A percentile compares a stretch with the other conserved stretches of the same genome.
Conservation (phyloP, 768 basidiomycete species). For the Boletus huronensis region DNA sequence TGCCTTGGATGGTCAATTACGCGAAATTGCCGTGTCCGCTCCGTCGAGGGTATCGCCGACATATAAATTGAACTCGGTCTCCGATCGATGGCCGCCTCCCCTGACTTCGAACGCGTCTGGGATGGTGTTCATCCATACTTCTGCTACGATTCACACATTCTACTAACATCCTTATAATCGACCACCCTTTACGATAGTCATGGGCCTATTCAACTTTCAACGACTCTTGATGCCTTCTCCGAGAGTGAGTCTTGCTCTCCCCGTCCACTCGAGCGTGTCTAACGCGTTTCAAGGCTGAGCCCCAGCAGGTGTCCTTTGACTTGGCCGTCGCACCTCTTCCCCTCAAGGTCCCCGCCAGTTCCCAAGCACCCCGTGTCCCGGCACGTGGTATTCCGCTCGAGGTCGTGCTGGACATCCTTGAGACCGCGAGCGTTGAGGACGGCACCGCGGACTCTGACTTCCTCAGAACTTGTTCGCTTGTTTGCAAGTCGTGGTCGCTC, state of each 20-base stretch:
- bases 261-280: background rate
- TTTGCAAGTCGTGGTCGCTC: constrained; percentile 65
- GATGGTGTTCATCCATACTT: constrained; percentile 21
- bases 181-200: constrained; percentile 21
- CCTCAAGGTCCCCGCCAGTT: constrained; percentile 14
- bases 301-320: constrained; percentile 40
- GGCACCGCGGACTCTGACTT: constrained; percentile 38
- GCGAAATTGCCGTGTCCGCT: constrained; percentile 22
- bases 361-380: constrained; percentile 22
- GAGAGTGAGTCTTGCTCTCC: constrained; percentile 19
- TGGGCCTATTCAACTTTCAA: constrained; percentile 25
- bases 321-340: constrained; percentile 31
- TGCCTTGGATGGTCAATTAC: constrained; percentile 16
- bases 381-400: constrained; percentile 53
- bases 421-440: constrained; percentile 46
- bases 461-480: constrained; percentile 54
- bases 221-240: constrained; percentile 21
- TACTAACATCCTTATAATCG: constrained; percentile 22
- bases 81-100: constrained; percentile 18
- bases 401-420: constrained; percentile 59
- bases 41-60: constrained; percentile 20
- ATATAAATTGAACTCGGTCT: constrained; percentile 25
- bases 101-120: constrained; percentile 19
- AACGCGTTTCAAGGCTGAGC: constrained; percentile 25
- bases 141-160: constrained; percentile 14